Evolutionary conservation across 1,284 basidiomycete genomes (phyloP).

Genomic region (Ceratobasidium sp.): DNA sequence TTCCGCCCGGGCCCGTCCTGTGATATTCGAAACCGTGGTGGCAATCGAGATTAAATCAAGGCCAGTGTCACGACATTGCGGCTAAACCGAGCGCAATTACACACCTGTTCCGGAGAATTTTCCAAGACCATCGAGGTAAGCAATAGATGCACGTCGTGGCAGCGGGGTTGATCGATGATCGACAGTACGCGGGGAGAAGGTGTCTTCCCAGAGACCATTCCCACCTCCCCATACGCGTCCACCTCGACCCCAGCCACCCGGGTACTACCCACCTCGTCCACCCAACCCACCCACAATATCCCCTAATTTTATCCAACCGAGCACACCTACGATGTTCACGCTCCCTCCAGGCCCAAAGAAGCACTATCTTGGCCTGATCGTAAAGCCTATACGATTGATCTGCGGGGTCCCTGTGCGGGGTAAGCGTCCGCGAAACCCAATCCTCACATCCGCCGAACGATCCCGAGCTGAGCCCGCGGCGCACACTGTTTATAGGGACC

Average conservation of each 20-base stretch:
- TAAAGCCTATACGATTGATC: constrained; percentile 36
- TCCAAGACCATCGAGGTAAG: constrained; percentile 1
- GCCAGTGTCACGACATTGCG: neutral
- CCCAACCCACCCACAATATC: neutral
- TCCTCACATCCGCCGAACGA: constrained; percentile 18
- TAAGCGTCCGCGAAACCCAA: neutral
- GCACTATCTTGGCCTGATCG: constrained; percentile 26
- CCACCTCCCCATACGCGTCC: neutral
- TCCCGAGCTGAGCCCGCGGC: constrained; percentile 21
- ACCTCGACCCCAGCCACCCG: neutral
- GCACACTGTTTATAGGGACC: neutral
- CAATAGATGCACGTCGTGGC: neutral
- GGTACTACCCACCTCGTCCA: neutral
- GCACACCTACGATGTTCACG: neutral
- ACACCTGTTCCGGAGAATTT: constrained; percentile 3
- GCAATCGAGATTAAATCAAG: constrained; percentile 14
- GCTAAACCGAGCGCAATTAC: neutral
- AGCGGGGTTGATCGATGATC: constrained; percentile 36
- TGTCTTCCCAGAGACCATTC: neutral
- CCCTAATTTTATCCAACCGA: neutral
- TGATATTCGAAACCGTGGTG: constrained; percentile 2
- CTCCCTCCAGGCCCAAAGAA: neutral
- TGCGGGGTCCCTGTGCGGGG: constrained; percentile 18
- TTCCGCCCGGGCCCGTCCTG: constrained; percentile 9
- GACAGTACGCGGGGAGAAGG: constrained; percentile 11